Conservation (phyloP, 106 monocot species). For the Triglochin maritima region DNA sequence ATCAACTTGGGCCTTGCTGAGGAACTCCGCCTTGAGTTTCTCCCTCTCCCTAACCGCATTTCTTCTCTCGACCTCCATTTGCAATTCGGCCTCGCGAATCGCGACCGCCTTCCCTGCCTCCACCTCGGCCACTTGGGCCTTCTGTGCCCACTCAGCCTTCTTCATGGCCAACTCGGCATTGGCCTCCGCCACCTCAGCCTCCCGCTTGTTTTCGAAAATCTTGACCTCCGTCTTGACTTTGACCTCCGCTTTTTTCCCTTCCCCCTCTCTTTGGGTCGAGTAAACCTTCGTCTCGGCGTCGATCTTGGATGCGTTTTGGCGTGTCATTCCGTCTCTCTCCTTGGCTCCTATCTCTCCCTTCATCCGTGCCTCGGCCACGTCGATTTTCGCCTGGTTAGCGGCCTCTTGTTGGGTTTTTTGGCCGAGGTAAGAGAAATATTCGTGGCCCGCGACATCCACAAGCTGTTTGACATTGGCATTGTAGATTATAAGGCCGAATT, state of each 20-base stretch:
- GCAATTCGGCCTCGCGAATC: conserved; percentile 60
- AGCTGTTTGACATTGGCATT: conserved; percentile 71
- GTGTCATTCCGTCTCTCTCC: conserved; percentile 42
- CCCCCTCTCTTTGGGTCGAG: conserved; percentile 47
- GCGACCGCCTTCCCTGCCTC: conserved; percentile 60
- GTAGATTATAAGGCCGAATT: conserved; percentile 57
- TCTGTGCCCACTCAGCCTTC: conserved; percentile 57
- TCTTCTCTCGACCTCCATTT: conserved; percentile 71
- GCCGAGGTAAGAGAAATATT: conserved; percentile 74
- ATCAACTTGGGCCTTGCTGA: conserved; percentile 57
- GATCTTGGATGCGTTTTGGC: conserved; percentile 58
- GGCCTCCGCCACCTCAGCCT: conserved; percentile 62
- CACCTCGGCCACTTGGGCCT: conserved; percentile 54
- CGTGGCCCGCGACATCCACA: conserved; percentile 43
- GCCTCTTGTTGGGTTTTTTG: conserved; percentile 72
- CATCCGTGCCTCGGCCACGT: conserved; percentile 63
- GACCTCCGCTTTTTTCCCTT: conserved; percentile 45
- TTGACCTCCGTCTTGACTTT: conserved; percentile 50
- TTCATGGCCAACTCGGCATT: conserved; percentile 53
- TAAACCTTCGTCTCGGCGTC: conserved; percentile 65
- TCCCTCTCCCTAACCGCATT: conserved; percentile 51
- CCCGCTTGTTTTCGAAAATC: conserved; percentile 59
- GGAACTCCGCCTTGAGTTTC: conserved; percentile 68
- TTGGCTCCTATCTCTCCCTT: conserved; percentile 60
- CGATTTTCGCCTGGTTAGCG: conserved; percentile 64